These are phyloP conservation scores for Melampsora americana DNA, from an alignment of 1,284 basidiomycete species.

Conservation along the genomic window DNA sequence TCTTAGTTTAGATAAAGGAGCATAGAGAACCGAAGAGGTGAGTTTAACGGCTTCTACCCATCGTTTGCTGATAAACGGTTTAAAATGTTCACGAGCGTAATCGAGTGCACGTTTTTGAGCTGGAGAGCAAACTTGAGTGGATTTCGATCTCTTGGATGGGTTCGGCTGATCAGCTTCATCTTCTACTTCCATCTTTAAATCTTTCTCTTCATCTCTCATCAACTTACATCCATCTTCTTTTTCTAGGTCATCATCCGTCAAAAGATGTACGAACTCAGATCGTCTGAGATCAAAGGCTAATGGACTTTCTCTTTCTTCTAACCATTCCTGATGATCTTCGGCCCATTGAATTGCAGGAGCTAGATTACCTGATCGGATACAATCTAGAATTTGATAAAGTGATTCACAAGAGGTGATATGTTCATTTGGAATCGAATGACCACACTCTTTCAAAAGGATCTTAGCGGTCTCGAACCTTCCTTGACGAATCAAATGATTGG, in stretches of 20 bases:
- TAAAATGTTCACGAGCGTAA: constrained; percentile 70
- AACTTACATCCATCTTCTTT: constrained; percentile 11
- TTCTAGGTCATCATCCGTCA: constrained; percentile 28
- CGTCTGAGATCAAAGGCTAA: constrained; percentile 39
- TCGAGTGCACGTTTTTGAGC: constrained; percentile 60
- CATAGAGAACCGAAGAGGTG: constrained; percentile 70
- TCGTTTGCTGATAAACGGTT: constrained; percentile 66
- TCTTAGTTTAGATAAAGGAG: constrained; percentile 65
- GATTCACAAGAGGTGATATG: constrained; percentile 25
- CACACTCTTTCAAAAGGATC: constrained; percentile 25
- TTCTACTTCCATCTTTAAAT: constrained; percentile 21
- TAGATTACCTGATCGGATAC: constrained; percentile 24
- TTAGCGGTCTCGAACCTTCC: constrained; percentile 40
- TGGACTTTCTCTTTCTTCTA: constrained; percentile 31
- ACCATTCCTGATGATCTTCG: constrained; percentile 21
- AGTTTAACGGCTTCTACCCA: constrained; percentile 69
- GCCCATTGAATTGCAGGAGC: constrained; percentile 28
- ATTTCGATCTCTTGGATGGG: neutral
- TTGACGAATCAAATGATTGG: constrained; percentile 31
- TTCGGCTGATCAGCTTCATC: neutral
- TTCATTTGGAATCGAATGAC: constrained; percentile 3
- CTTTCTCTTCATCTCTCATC: neutral
- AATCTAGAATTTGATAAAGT: constrained; percentile 35
- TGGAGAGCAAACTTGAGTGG: no score
- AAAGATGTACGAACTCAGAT: constrained; percentile 34